Base-by-base conservation (phyloP, 2,329 filamentous ascomycete species). In the Aspergillus ochraceus region DNA sequence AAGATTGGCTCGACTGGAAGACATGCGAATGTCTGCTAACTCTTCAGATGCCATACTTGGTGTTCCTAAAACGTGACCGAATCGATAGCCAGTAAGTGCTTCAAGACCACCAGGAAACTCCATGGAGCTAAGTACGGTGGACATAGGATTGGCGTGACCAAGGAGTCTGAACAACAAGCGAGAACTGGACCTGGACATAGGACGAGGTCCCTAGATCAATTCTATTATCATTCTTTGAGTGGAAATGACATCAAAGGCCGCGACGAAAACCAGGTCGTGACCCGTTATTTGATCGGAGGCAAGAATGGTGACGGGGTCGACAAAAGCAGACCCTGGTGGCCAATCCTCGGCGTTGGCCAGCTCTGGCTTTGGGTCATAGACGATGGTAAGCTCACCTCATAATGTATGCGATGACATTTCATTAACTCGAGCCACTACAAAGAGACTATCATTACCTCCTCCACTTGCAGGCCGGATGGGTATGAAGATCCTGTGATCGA, bases 351-450 rank as follows among this genome's bases (percentile, higher is more conserved):
- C 11, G 60, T 68, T 12, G 60, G 64, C 57, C 64, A 67, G 30
- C 55, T 68, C 2, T 68, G 66, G 66, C 50, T 68, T 9, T 66
- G 66, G 66, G 61, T 65, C 20, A 46, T 65, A n/a, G 61, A 64
- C 22, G 57, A 62, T 3, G 50, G 62, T 67, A 61, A 30, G 63
- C 47, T 60, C 8, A 12, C 17, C 10, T 36, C 10, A 12, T 36
- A 9, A 14, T 36, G 1, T 12, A 14, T 36, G 10, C 6, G 4
- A n/a, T 42, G 17, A 8, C 17, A 42, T 42, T n/a, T 19, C 8
- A 39, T n/a, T n/a, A n/a, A 42, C 36, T 14, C 10, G 4, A 14
- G 32, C 2, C 36, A n/a, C 36, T 4, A n/a, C 6, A 42, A 12
- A 42, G 36, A 42, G 17, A 42, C 36, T n/a, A 42, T 42, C 17